Evolutionary conservation across 805 yeast species (phyloP).

Genomic region (Metschnikowia sp.): DNA sequence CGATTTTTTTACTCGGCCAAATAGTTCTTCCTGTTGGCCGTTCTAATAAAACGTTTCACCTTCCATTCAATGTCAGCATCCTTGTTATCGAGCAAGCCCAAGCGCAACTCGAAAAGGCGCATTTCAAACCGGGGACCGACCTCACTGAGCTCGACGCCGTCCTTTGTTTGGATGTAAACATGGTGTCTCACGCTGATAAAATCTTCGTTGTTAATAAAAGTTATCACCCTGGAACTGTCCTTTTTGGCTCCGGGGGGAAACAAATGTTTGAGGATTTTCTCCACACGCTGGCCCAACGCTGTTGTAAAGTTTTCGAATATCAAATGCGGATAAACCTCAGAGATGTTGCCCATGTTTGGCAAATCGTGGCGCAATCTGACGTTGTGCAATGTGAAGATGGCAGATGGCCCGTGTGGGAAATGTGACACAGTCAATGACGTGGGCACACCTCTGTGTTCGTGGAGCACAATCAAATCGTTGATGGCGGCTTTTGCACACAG

Average conservation of each 20-base stretch:
- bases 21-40: slow-evolving; percentile 93
- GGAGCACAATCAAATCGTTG: slow-evolving; percentile 80
- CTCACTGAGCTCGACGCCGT: slow-evolving; percentile 87
- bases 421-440: slow-evolving; percentile 89
- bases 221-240: slow-evolving; percentile 86
- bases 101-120: slow-evolving; percentile 81
- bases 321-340: slow-evolving; percentile 91
- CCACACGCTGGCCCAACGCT: slow-evolving; percentile 78
- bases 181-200: slow-evolving; percentile 94
- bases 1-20: slow-evolving; percentile 32
- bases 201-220: slow-evolving; percentile 88
- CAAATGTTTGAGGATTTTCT: slow-evolving; percentile 74
- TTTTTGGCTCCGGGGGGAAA: slow-evolving; percentile 97
- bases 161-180: slow-evolving; percentile 84
- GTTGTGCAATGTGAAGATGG: slow-evolving; percentile 89
- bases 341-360: slow-evolving; percentile 76
- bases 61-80: slow-evolving; percentile 99
- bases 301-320: slow-evolving; percentile 87
- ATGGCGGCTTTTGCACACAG: slow-evolving; percentile 80
- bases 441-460: slow-evolving; percentile 98
- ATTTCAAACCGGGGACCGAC: slow-evolving; percentile 98
- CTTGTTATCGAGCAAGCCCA: slow-evolving; percentile 91
- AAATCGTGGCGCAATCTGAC: slow-evolving; percentile 94
- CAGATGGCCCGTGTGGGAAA: slow-evolving; percentile 98
- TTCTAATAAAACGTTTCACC: slow-evolving; percentile 85